A percentile compares a stretch with the other conserved stretches of the same genome.
Evolutionary conservation across 75 land plant species (phyloP).

Genomic region (Cryptomeria japonica): DNA sequence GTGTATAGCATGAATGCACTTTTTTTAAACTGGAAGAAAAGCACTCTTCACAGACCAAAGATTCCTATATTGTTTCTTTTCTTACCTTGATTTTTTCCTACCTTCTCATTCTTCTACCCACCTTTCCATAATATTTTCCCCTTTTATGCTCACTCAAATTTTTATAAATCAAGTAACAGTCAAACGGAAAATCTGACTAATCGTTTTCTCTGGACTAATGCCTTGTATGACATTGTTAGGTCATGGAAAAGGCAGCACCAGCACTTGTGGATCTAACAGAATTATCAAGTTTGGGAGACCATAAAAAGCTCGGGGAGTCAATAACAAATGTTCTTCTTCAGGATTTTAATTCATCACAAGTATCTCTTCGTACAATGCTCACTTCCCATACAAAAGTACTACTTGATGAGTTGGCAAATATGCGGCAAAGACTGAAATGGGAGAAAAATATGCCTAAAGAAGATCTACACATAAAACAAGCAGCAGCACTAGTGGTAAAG

Average conservation of each 20-base stretch:
- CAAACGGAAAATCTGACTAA: neutral
- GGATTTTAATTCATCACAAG: constrained; percentile 61
- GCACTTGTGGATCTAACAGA: constrained; percentile 84
- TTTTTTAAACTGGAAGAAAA: neutral
- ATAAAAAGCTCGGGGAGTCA: constrained; percentile 91
- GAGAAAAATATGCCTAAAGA: constrained; percentile 91
- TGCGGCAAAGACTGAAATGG: constrained; percentile 71
- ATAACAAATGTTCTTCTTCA: constrained; percentile 66
- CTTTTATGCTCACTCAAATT: neutral
- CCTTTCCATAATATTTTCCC: neutral
- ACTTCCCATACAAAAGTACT: constrained; percentile 52
- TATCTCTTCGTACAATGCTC: constrained; percentile 36
- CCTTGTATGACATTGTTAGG: constrained; percentile 33
- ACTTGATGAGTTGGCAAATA: constrained; percentile 64
- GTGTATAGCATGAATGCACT: neutral
- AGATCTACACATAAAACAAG: constrained; percentile 95
- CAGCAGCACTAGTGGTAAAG: constrained; percentile 91
- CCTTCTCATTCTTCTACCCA: neutral
- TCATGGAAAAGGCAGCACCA: constrained; percentile 79
- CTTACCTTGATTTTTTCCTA: neutral
- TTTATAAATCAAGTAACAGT: neutral
- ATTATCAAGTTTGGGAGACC: constrained; percentile 85
- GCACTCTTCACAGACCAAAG: neutral
- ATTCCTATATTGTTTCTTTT: neutral
- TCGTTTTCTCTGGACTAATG: neutral